These are phyloP conservation scores for Magnusiomyces suaveolens DNA, from an alignment of 1,139 yeast species.

Conservation along the genomic window DNA sequence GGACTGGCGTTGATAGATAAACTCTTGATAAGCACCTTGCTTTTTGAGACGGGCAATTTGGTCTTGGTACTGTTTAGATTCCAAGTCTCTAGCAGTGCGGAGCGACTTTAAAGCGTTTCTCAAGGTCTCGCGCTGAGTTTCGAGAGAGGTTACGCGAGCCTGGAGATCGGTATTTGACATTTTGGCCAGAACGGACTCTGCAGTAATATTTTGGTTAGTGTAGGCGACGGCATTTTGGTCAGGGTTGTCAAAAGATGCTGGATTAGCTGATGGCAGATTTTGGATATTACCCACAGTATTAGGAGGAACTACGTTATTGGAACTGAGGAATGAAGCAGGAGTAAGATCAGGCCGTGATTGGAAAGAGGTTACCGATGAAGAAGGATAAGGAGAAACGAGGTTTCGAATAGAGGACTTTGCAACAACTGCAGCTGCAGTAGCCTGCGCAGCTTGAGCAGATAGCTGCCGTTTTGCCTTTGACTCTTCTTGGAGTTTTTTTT, in stretches of 20 bases:
- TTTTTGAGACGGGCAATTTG: conserved; percentile 16
- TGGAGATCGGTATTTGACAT: conserved; percentile 12
- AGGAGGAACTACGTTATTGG: background rate
- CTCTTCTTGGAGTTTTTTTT: conserved; percentile 19
- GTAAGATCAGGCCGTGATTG: background rate
- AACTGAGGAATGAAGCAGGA: background rate
- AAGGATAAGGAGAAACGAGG: background rate
- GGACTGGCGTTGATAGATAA: conserved; percentile 1
- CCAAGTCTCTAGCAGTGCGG: conserved; percentile 32
- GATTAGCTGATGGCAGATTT: too few species aligned
- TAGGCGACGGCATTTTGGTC: background rate
- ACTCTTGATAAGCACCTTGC: conserved; percentile 4
- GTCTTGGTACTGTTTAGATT: conserved; percentile 29
- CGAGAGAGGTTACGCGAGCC: conserved; percentile 30
- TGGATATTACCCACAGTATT: background rate
- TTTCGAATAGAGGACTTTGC: conserved; percentile 2
- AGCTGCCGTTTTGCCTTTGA: conserved; percentile 12
- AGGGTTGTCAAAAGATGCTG: too few species aligned
- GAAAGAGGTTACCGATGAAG: background rate
- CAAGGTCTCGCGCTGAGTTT: conserved; percentile 48
- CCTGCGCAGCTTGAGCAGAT: conserved; percentile 1
- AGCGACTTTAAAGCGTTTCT: conserved; percentile 41
- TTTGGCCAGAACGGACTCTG: background rate
- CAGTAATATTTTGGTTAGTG: background rate
- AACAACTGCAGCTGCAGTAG: conserved; percentile 1